These are phyloP conservation scores for Sequoia sempervirens DNA, from an alignment of 75 land plant genomes.

Conservation along the genomic window DNA sequence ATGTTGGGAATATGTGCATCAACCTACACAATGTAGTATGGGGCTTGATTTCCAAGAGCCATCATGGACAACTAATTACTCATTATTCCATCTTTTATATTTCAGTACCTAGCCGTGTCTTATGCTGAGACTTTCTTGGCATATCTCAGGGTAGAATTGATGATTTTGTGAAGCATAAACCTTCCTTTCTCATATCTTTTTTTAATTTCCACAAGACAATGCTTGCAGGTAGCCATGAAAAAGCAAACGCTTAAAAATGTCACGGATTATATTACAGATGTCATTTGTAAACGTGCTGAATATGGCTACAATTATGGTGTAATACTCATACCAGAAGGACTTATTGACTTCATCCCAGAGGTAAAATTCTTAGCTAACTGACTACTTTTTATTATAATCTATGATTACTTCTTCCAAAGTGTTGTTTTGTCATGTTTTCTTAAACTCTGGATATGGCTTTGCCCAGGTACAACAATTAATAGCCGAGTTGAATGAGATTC, in stretches of 20 bases:
- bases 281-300: constrained; percentile 77
- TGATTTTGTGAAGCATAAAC: not conserved
- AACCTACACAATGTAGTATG: not conserved
- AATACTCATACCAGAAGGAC: constrained; percentile 93
- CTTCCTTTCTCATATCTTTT: not conserved
- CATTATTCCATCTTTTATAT: not conserved
- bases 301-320: constrained; percentile 92
- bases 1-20: not conserved
- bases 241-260: constrained; percentile 83
- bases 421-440: not conserved
- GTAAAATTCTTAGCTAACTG: constrained; percentile 20
- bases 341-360: constrained; percentile 97
- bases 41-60: not conserved
- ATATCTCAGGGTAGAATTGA: not conserved
- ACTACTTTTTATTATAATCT: not conserved
- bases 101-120: not conserved
- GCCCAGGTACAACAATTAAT: constrained; percentile 86
- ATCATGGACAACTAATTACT: too few relatives aligned
- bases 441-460: not conserved
- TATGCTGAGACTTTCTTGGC: not conserved
- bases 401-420: not conserved
- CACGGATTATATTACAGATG: constrained; percentile 78
- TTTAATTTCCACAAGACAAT: not conserved
- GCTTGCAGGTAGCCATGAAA: constrained; percentile 63
- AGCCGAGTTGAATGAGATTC: constrained; percentile 87